Evolutionary conservation across 2,329 filamentous ascomycete genomes (phyloP), one percentile per base, ranked within the genome.

Genomic region (Colletotrichum ledebouriae): DNA sequence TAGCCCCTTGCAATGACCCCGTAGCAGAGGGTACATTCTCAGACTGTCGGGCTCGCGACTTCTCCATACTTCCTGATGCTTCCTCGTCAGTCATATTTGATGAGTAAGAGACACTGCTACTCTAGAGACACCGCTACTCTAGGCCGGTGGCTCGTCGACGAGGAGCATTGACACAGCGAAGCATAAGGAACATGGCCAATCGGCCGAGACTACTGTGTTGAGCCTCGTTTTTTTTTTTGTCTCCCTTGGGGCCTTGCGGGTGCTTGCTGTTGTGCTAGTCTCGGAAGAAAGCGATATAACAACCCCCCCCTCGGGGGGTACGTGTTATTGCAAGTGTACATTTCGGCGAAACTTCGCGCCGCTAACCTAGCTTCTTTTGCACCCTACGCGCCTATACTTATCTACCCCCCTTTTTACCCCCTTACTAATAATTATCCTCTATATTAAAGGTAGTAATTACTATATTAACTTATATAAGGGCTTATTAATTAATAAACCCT

Each of bases 141-240:
- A 41, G 15, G 42, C 49, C 50, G 50, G 17, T 46, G 20, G 46
- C 33, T 42, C 49, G 49, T 25, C 50, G 41, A 42, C 52, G 46
- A 39, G 49, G 46, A 39, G 58, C 44, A 22, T 41, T 29, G 7
- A 29, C 6, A 9, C 7, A 29, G 29, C 1, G 2, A 29, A 29
- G 4, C 7, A 29, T 2, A 29, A 33, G 34, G 46, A 29, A 34
- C 56, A n/a, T 20, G 7, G 39, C 17, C 55, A 65, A 65, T 65
- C 65, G 65, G 65, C 65, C 65, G 61, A 68, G 47, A 65, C 13
- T 41, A 60, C 34, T 41, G 34, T 42, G 25, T 67, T 56, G 37
- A 56, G 63, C 59, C 59, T 67, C 63, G 34, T 25, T 63, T 17
- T 33, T 37, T 17, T 17, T 17, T 17, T 17, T 17, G 25, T 9